phyloP scores from a whole-genome alignment of 495 filamentous ascomycete species.

The Tuber melanosporum region DNA sequence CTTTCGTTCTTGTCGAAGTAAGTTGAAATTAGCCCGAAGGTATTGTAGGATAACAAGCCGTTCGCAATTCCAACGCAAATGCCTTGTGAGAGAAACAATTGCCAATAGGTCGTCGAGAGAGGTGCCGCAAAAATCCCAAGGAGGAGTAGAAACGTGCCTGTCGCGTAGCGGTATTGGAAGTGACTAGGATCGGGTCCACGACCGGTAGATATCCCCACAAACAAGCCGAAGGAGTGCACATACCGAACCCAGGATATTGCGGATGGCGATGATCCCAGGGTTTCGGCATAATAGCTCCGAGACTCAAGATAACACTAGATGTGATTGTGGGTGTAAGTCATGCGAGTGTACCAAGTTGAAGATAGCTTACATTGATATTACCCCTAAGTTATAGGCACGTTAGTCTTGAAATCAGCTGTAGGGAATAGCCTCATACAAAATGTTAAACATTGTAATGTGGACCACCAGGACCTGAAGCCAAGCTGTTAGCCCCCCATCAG shows the following conservation, averaged over 20 bases:
- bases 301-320: slow-evolving; percentile 72
- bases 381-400: slow-evolving; percentile 45
- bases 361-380: slow-evolving; percentile 22
- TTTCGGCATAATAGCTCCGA: slow-evolving; percentile 66
- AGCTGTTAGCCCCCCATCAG: slow-evolving; percentile 49
- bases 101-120: slow-evolving; percentile 62
- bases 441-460: slow-evolving; percentile 49
- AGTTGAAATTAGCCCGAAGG: slow-evolving; percentile 59
- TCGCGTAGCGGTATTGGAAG: slow-evolving; percentile 53
- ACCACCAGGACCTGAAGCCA: slow-evolving; percentile 48
- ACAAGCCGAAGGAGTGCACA: slow-evolving; percentile 65
- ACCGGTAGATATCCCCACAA: slow-evolving; percentile 58
- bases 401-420: slow-evolving; percentile 34
- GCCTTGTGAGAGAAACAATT: slow-evolving; percentile 77
- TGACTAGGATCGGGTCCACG: slow-evolving; percentile 55
- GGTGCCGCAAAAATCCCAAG: slow-evolving; percentile 69
- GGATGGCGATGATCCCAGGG: slow-evolving; percentile 50
- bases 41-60: slow-evolving; percentile 66
- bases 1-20: slow-evolving; percentile 66
- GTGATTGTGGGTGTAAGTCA: slow-evolving; percentile 40
- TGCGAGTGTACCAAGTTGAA: slow-evolving; percentile 1
- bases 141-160: slow-evolving; percentile 54
- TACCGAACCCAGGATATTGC: slow-evolving; percentile 72
- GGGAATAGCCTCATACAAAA: slow-evolving; percentile 40
- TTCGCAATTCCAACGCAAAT: slow-evolving; percentile 67